phyloP scores from a whole-genome alignment of 768 basidiomycete species.

The Suillus lakei region DNA sequence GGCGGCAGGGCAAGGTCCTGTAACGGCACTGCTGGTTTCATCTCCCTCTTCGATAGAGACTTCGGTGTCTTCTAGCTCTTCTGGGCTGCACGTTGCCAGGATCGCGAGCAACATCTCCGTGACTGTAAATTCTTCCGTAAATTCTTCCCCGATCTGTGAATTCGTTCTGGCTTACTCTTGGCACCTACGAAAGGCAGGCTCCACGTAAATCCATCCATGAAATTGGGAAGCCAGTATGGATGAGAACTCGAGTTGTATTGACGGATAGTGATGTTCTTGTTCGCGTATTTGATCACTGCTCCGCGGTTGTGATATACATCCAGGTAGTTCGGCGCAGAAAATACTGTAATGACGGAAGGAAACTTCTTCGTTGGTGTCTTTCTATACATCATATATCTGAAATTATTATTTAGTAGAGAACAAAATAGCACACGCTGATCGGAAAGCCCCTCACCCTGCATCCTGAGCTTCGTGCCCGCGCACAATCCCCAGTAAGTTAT shows the following conservation, averaged over 20 bases:
- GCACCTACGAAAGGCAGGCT: constrained; percentile 96
- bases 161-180: constrained; percentile 70
- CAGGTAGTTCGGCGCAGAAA: constrained; percentile 96
- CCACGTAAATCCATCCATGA: constrained; percentile 99
- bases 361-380: constrained; percentile 95
- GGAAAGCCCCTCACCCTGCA: constrained; percentile 68
- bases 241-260: constrained; percentile 83
- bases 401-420: neutral
- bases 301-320: constrained; percentile 98
- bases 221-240: constrained; percentile 97
- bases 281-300: constrained; percentile 96
- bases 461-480: constrained; percentile 99
- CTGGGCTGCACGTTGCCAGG: constrained; percentile 89
- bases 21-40: constrained; percentile 31
- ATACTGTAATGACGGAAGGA: constrained; percentile 97
- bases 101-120: constrained; percentile 98
- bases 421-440: neutral
- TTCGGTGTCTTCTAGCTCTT: constrained; percentile 79
- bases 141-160: neutral
- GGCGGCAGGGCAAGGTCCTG: constrained; percentile 39
- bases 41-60: constrained; percentile 44
- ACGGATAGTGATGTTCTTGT: constrained; percentile 95
- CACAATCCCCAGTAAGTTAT: constrained; percentile 88
- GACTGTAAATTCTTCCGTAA: constrained; percentile 51
- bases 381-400: constrained; percentile 90